Evolutionary conservation across 306 rosid genomes (phyloP).

Genomic region (Sicyos edulis): DNA sequence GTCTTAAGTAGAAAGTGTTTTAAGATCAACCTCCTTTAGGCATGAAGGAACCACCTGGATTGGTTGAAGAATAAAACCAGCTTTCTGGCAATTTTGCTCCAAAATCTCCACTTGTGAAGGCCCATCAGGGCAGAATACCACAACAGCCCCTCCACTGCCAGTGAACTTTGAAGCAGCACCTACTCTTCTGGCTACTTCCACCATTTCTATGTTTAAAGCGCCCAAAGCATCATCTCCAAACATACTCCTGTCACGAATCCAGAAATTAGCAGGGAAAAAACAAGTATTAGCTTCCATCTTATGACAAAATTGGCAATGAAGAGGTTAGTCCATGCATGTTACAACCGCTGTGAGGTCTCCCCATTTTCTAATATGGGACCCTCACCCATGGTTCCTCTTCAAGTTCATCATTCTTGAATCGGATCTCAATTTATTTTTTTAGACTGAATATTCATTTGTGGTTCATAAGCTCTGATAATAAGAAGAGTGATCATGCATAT

Average conservation of each 20-base stretch:
- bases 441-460: no score
- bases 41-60: constrained; percentile 48
- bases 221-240: constrained; percentile 86
- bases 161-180: constrained; percentile 97
- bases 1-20: constrained; percentile 29
- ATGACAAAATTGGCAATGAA: no score
- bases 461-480: no score
- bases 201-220: constrained; percentile 72
- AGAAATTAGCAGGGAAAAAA: not conserved
- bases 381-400: no score
- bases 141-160: constrained; percentile 95
- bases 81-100: constrained; percentile 55
- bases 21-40: constrained; percentile 53
- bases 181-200: constrained; percentile 73
- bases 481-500: no score
- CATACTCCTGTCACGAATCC: constrained; percentile 46
- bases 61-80: constrained; percentile 54
- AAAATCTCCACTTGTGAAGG: constrained; percentile 60
- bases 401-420: no score
- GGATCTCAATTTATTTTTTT: no score
- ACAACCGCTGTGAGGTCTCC: no score
- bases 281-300: not conserved
- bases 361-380: no score
- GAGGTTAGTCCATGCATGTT: no score
- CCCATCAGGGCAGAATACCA: constrained; percentile 76